Evolutionary conservation across 495 filamentous ascomycete species (phyloP), one percentile per base, ranked within the genome.

Genomic region (Aspergillus diversus): DNA sequence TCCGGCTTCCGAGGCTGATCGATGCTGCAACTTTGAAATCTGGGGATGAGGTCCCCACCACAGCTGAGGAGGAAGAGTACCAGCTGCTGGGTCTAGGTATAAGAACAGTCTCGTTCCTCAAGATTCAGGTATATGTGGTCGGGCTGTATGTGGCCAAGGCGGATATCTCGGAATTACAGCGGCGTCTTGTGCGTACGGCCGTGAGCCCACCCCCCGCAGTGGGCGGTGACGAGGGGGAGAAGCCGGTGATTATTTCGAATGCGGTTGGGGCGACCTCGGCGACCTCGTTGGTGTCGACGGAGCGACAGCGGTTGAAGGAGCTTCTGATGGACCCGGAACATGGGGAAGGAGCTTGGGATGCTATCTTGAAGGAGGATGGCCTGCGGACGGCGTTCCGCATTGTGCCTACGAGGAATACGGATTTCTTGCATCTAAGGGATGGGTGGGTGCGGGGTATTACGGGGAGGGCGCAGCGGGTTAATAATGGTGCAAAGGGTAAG

Each of bases 41-140:
- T 5, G 77, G 73, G 11, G 72, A 78, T n/a, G 74, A 77, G 31
- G 37, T 80, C 0, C 61, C 67, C 5, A 55, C 68, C n/a, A 51
- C 48, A 11, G 56, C 54, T 37, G 69, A 65, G 33, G 77, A 79
- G 27, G 83, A 87, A 33, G 91, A 96, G 64, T 97, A 97, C 73
- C 91, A 91, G 33, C 84, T 97, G 0, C 81, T 97, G 6, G 95
- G 95, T 0, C 80, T 97, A 43, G 95, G 95, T 8, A 85, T 94
- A 55, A 86, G 95, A 56, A 94, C 89, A 7, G 95, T 99, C 17
- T 92, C 88, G 42, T 96, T 97, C 71, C 73, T 99, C 47, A 77
- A 85, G n/a, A 90, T 99, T 32, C 87, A 96, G 72, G 95, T 99
- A 59, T 99, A 99, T 79, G 90, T 97, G 15, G 90, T 96, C 0